Conservation (phyloP, 306 rosid genomes). For the Glycyrrhiza uralensis region DNA sequence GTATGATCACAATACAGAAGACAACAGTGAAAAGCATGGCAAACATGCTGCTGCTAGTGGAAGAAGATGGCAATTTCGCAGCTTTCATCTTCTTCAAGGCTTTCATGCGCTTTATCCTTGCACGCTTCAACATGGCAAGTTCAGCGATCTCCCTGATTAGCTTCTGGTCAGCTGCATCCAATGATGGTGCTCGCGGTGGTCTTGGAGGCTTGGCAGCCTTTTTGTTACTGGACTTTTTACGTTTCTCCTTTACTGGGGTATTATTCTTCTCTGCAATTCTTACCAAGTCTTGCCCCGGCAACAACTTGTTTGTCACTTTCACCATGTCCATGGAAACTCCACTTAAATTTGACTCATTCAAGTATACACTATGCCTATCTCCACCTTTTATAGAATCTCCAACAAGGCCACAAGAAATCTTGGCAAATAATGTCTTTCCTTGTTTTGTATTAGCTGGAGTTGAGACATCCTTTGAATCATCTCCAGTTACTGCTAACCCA, state of each 20-base stretch:
- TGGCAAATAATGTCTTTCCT: constrained; percentile 38
- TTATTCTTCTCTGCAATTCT: constrained; percentile 39
- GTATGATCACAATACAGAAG: constrained; percentile 71
- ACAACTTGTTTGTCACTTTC: constrained; percentile 33
- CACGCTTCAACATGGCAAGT: constrained; percentile 80
- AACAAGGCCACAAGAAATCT: constrained; percentile 47
- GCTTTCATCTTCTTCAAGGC: constrained; percentile 78
- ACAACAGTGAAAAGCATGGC: constrained; percentile 72
- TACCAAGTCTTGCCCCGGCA: constrained; percentile 23
- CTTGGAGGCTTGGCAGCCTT: constrained; percentile 91
- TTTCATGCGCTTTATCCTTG: constrained; percentile 75
- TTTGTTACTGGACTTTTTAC: constrained; percentile 61
- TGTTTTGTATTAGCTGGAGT: constrained; percentile 36
- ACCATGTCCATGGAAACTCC: constrained; percentile 35
- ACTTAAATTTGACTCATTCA: constrained; percentile 32
- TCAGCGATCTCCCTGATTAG: constrained; percentile 74
- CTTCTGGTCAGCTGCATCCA: constrained; percentile 83
- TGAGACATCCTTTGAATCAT: constrained; percentile 40
- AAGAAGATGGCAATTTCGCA: constrained; percentile 48
- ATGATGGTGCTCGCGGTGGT: constrained; percentile 76
- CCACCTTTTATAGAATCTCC: constrained; percentile 43
- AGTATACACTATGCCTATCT: constrained; percentile 36
- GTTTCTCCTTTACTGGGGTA: constrained; percentile 56
- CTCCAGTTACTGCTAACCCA: constrained; percentile 42
- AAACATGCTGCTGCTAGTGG: constrained; percentile 49